Percentiles rank a stretch among this genome's conserved stretches.
Evolutionary conservation across 1,284 basidiomycete genomes (phyloP).

Genomic region (Puccinia coronata): DNA sequence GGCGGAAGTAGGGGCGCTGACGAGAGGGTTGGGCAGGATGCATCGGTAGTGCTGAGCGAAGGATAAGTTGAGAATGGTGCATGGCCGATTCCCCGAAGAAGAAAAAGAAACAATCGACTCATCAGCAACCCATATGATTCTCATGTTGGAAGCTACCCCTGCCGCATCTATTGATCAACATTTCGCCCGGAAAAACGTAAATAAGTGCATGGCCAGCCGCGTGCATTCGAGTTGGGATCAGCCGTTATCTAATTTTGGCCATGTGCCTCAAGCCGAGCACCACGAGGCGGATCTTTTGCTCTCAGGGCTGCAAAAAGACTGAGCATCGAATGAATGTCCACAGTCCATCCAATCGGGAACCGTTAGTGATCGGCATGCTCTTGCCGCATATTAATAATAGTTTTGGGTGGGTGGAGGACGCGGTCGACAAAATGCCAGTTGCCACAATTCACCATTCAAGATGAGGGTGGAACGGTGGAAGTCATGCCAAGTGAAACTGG

Average conservation of each 20-base stretch:
- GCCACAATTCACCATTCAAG: too few species aligned
- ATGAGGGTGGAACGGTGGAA: not conserved
- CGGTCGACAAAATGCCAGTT: too few species aligned
- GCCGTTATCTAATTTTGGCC: not conserved
- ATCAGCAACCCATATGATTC: not conserved
- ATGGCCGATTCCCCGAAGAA: constrained; percentile 1
- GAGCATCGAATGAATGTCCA: too few species aligned
- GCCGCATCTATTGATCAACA: not conserved
- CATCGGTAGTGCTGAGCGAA: constrained; percentile 10
- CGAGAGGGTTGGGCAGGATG: not conserved
- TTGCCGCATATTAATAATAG: too few species aligned
- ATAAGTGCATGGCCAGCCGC: not conserved
- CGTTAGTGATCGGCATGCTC: too few species aligned
- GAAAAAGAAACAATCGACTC: not conserved
- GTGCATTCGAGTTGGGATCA: not conserved
- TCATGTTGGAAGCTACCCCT: not conserved
- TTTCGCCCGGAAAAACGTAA: not conserved
- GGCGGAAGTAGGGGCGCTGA: constrained; percentile 16
- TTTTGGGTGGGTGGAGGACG: too few species aligned
- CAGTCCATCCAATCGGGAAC: too few species aligned
- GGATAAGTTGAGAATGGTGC: not conserved
- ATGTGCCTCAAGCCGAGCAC: not conserved
- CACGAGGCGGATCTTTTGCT: not conserved
- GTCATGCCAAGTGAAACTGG: not conserved
- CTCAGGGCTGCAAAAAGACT: not conserved